Base-by-base conservation (phyloP, 2,329 filamentous ascomycete species). In the Alternaria infectoria region DNA sequence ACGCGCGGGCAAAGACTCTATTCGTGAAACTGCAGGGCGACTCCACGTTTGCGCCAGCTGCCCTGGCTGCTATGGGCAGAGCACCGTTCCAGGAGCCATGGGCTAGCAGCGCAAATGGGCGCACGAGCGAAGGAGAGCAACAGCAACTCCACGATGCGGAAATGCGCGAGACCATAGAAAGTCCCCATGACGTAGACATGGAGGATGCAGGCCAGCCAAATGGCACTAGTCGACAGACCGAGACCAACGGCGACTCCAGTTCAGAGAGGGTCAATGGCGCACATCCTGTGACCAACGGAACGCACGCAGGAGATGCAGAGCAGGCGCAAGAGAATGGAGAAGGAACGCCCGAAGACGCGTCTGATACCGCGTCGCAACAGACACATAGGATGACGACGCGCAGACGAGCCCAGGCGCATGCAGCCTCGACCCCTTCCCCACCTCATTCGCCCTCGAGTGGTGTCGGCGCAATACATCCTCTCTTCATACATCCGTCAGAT, bases 21-120 rank as follows among this genome's bases (percentile, higher is more conserved):
- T 85, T 93, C 68, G 91, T 90, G 30, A 87, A 88, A 67, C 84
- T 96, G 9, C 88, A 91, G 52, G 93, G 93, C 30, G 93, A 96
- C 76, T 87, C 89, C 66, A 88, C 87, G 13, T 90, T 87, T 85
- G 85, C 87, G 67, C 87, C 88, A 5, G 84, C 83, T 66, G 86
- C 83, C 32, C 72, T 79, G 36, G 81, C 88, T 19, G 85, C 88
- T 64, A 84, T 83, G 12, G 76, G 79, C 6, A 80, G 62, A 28
- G 70, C 68, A 26, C 71, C 72, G 8, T 64, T 77, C 10, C 63
- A 68, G 17, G 65, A 69, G 6, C 56, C 70, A 19, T 62, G 63
- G 59, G 46, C 62, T 19, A 71, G 66, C 13, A 62, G 67, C 15
- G 56, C 64, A 32, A 52, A 57, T 52, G 56, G 54, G 13, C 62